phyloP scores from a whole-genome alignment of 1,284 basidiomycete genomes.

The Wallemia ichthyophaga region DNA sequence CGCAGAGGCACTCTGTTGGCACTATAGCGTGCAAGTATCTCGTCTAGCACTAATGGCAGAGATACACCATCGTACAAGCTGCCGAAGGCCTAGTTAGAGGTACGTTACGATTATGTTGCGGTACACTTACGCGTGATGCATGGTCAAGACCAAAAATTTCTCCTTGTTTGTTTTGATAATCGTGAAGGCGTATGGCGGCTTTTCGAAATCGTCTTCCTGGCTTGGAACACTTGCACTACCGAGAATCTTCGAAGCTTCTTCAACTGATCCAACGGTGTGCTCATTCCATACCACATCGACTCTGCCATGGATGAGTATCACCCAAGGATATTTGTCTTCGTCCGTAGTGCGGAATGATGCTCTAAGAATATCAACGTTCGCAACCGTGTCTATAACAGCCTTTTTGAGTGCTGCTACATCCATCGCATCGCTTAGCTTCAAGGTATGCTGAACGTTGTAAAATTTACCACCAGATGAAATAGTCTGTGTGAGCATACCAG shows the following conservation, averaged over 20 bases:
- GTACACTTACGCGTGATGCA: neutral
- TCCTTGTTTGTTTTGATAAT: neutral
- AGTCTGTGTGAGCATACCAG: neutral
- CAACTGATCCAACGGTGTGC: neutral
- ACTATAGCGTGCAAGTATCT: neutral
- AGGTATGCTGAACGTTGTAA: neutral
- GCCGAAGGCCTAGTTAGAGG: neutral
- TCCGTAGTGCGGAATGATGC: neutral
- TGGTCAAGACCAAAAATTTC: neutral
- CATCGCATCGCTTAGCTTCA: neutral
- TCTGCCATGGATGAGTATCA: neutral
- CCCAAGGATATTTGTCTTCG: neutral
- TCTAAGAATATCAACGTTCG: neutral
- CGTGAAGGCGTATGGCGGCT: neutral
- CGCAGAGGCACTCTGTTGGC: neutral
- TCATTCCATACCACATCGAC: neutral
- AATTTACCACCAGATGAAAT: neutral
- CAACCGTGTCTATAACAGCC: neutral
- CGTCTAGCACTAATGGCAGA: neutral
- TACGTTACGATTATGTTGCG: neutral
- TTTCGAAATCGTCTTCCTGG: neutral
- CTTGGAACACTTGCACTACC: neutral
- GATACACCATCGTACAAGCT: conserved; percentile 1
- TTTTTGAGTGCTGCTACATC: neutral
- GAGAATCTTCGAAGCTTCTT: neutral